These are phyloP conservation scores for Simplicillium aogashimaense DNA, from an alignment of 2,329 filamentous ascomycete genomes.

Conservation along the genomic window DNA sequence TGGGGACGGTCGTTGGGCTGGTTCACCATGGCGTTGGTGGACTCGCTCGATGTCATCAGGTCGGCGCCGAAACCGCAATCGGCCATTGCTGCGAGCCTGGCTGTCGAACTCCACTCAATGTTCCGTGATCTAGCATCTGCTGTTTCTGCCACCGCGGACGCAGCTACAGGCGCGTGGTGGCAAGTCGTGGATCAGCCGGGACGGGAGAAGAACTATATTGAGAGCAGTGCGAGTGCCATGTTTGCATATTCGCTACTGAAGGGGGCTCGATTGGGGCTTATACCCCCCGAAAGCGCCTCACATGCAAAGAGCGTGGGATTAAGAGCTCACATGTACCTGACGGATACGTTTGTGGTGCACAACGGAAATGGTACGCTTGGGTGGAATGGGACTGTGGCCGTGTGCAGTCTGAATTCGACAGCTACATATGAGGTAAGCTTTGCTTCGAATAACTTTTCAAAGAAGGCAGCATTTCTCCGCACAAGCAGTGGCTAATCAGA, in stretches of 20 bases:
- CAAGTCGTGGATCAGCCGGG: not conserved
- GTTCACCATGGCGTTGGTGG: slow-evolving; percentile 9
- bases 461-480: too few species aligned
- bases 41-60: slow-evolving; percentile 5
- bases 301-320: not conserved
- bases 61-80: not conserved
- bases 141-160: not conserved
- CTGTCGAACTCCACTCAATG: too few species aligned
- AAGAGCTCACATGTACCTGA: not conserved
- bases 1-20: slow-evolving; percentile 10
- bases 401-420: slow-evolving; percentile 27
- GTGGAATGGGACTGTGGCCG: slow-evolving; percentile 23
- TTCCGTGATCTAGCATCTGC: too few species aligned
- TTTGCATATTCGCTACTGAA: not conserved
- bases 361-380: slow-evolving; percentile 4
- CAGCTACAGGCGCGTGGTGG: not conserved
- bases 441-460: too few species aligned
- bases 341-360: not conserved
- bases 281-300: not conserved
- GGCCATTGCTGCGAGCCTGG: not conserved
- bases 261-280: not conserved
- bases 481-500: too few species aligned
- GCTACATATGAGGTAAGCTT: slow-evolving; percentile 19
- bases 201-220: not conserved
- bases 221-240: not conserved